Evolutionary conservation across 2,329 filamentous ascomycete genomes (phyloP), one percentile per base, ranked within the genome.

Genomic region (Lachnellula subtilissima): DNA sequence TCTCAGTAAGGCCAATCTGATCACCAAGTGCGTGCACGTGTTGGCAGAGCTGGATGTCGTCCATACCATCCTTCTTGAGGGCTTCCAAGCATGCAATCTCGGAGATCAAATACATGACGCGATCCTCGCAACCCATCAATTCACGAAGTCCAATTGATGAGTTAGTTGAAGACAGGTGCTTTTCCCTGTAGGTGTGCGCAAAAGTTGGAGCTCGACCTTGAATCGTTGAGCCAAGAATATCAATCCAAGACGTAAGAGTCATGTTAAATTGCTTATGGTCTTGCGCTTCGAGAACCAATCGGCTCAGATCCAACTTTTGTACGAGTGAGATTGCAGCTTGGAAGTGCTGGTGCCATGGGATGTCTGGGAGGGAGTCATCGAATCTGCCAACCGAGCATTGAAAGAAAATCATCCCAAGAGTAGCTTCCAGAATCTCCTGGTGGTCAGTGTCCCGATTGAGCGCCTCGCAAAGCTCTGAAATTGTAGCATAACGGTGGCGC

Each of bases 331-430:
- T 87, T 19, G 88, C 93, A 3, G 92, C 92, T 71, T 95, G 88
- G 76, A 97, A 97, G 76, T 99, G 94, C 71, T 96, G 89, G 75
- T 93, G 89, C 94, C 94, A 99, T 22, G 92, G 86, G 65, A 97
- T 96, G 70, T 97, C 92, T 15, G 90, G 88, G 23, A 97, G 83
- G 48, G 82, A 82, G 69, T 97, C 91, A 65, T 94, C 88, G 37
- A 88, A 85, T 66, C 89, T 84, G 53, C 93, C 93, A 61, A 97
- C 93, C 25, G 90, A 87, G 75, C 89, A 94, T 70, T 96, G 91
- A 77, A 97, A 95, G 76, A 96, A 94, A 71, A 97, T 96, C 83
- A 97, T 91, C 51, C 89, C 91, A 5, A 97, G 81, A 0, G 92
- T 91, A 1, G 93, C 91, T 73, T 97, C 93, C 12, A 97, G 84